Percentiles rank a stretch among this genome's conserved stretches.
Evolutionary conservation across 495 filamentous ascomycete genomes (phyloP).

Genomic region (Cudoniella acicularis): DNA sequence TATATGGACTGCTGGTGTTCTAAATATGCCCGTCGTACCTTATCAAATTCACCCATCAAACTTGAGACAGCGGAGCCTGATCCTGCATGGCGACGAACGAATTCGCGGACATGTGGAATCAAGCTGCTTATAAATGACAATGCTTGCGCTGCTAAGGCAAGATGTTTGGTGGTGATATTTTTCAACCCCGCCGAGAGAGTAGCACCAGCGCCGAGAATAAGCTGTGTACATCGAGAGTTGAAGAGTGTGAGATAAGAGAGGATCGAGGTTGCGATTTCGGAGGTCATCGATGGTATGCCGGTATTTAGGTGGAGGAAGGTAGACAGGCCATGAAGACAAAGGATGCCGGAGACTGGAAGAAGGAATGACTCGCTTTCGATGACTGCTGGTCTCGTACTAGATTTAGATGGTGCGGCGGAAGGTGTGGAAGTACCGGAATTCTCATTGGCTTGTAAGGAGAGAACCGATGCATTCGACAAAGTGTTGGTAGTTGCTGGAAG

Average conservation of each 20-base stretch:
- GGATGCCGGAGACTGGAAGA: slow-evolving; percentile 74
- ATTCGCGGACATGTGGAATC: slow-evolving; percentile 88
- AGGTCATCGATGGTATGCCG: slow-evolving; percentile 80
- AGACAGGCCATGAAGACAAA: slow-evolving; percentile 76
- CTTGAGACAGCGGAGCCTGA: slow-evolving; percentile 40
- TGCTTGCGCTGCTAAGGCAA: slow-evolving; percentile 88
- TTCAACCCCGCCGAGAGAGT: slow-evolving; percentile 87
- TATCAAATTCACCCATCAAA: slow-evolving; percentile 88
- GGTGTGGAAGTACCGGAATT: slow-evolving; percentile 25
- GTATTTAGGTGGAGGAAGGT: slow-evolving; percentile 78
- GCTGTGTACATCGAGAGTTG: slow-evolving; percentile 88
- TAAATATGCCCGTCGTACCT: slow-evolving; percentile 79
- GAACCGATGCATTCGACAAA: not conserved
- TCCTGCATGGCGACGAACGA: slow-evolving; percentile 69
- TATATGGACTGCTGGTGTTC: slow-evolving; percentile 93
- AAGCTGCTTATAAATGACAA: slow-evolving; percentile 82
- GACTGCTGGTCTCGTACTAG: slow-evolving; percentile 66
- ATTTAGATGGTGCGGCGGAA: slow-evolving; percentile 43
- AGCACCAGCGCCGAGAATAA: slow-evolving; percentile 92
- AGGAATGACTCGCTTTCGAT: slow-evolving; percentile 85
- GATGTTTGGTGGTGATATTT: slow-evolving; percentile 94
- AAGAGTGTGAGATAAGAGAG: slow-evolving; percentile 74
- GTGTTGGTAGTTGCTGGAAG: slow-evolving; percentile 34
- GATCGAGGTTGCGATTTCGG: slow-evolving; percentile 68
- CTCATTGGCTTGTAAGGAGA: slow-evolving; percentile 20